These are phyloP conservation scores for Leishmania martiniquensis DNA, from an alignment of 208 protist species.

Conservation along the genomic window DNA sequence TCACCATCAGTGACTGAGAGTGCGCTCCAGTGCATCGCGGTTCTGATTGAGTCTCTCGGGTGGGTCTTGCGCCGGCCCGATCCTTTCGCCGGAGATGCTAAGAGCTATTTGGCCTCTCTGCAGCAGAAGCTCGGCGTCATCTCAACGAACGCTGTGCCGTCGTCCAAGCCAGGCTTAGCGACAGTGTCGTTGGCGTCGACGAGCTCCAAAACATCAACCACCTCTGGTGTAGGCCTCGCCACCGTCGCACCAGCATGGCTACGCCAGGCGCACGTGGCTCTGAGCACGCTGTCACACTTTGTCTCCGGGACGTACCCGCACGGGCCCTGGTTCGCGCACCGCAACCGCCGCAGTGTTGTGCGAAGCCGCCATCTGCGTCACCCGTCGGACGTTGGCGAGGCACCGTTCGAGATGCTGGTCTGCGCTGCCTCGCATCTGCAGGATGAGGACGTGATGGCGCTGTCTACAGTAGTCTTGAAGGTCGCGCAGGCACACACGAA, in stretches of 20 bases:
- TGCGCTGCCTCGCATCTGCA: conserved; percentile 17
- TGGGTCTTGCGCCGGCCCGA: conserved; percentile 23
- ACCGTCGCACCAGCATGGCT: conserved; percentile 4
- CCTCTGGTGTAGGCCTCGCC: background rate
- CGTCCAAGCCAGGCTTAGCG: background rate
- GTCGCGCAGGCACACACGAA: conserved; percentile 33
- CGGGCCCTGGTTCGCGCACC: conserved; percentile 26
- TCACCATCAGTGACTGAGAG: background rate
- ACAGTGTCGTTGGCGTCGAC: background rate
- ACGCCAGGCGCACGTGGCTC: conserved; percentile 3
- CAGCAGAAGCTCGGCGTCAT: conserved; percentile 9
- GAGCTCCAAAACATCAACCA: background rate
- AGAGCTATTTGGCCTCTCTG: background rate
- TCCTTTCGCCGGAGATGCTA: background rate
- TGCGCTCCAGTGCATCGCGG: conserved; percentile 7
- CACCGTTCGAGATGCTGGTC: conserved; percentile 23
- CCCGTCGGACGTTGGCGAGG: conserved; percentile 26
- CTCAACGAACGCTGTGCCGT: background rate
- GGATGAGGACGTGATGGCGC: conserved; percentile 20
- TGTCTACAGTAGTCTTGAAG: conserved; percentile 17
- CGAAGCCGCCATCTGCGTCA: conserved; percentile 29
- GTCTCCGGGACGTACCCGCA: conserved; percentile 18
- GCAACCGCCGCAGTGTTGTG: conserved; percentile 21
- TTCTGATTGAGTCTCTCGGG: conserved; percentile 15
- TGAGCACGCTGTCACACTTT: conserved; percentile 12